phyloP scores from a whole-genome alignment of 202 grass and related monocot genomes.

The Saccharum hybrid region DNA sequence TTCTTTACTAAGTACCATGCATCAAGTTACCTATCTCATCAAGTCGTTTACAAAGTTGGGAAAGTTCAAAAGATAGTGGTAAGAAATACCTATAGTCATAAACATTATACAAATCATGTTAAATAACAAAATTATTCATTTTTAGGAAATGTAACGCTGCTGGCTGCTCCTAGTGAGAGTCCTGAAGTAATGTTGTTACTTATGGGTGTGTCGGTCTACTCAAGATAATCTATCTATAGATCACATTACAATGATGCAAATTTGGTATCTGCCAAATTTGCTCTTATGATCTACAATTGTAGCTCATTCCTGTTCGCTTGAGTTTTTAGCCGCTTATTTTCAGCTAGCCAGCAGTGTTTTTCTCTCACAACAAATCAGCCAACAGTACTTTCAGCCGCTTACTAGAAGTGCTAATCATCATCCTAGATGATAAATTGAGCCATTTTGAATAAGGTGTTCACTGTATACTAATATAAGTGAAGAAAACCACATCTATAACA shows the following conservation, averaged over 20 bases:
- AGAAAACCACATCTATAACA: slow-evolving; percentile 6
- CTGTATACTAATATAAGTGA: slow-evolving; percentile 18
- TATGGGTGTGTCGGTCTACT: neutral
- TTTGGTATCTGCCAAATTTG: slow-evolving; percentile 16
- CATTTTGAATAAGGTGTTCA: slow-evolving; percentile 20
- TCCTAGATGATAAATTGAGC: neutral
- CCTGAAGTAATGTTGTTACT: slow-evolving; percentile 22
- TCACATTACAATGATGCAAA: neutral
- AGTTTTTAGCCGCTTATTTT: too few relatives aligned
- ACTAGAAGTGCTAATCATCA: neutral
- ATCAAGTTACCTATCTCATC: slow-evolving; percentile 83
- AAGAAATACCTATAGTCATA: slow-evolving; percentile 45
- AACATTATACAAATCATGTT: neutral
- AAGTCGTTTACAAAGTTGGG: slow-evolving; percentile 82
- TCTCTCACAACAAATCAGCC: too few relatives aligned
- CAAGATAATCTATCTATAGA: neutral
- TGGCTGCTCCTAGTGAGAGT: neutral
- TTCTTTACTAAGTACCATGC: slow-evolving; percentile 94
- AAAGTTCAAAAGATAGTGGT: slow-evolving; percentile 96
- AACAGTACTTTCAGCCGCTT: too few relatives aligned
- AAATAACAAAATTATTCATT: slow-evolving; percentile 27
- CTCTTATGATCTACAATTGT: neutral
- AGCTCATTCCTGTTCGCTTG: neutral
- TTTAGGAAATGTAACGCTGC: slow-evolving; percentile 34
- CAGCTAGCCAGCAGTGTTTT: too few relatives aligned